Evolutionary conservation across 202 grass and related monocot genomes (phyloP), one percentile per base, ranked within the genome.

Genomic region (Panicum hallii): DNA sequence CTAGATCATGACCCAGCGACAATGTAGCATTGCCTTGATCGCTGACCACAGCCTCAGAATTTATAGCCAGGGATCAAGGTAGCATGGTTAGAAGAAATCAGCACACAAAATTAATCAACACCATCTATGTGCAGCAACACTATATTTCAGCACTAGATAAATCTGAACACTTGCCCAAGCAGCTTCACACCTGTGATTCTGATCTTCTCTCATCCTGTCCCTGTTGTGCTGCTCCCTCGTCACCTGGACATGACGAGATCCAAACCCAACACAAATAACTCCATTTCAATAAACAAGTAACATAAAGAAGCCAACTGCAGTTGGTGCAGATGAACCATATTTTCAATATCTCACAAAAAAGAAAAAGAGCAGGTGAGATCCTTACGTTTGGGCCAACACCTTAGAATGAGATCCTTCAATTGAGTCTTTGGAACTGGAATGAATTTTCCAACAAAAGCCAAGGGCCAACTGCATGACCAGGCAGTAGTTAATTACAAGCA

Each of bases 371-470:
- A 52, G 15, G 70, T 86, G 79, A 84, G 56, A 79, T 84, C 80
- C 53, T 79, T 92, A 56, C 30, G 5, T 83, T 83, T 87, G 17
- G 60, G n/a, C 45, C 38, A 87, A 75, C 90, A 91, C 61, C 67
- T 46, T n/a, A 32, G 0, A 74, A 96, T 83, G 15, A 82, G 43
- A 41, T 91, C 70, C n/a, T 63, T 87, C 75, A 99, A 83, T 72
- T 83, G 68, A 77, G 72, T 94, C 71, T 78, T 46, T 6, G 97
- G 97, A 83, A 99, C 93, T 44, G 93, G 93, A 82, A 99, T 84
- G 49, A 99, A 87, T 45, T 99, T 99, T 72, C 93, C 97, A 67
- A 92, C 63, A 74, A 94, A 57, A 82, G 97, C 93, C 85, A 99
- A 86, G 64, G 97, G 97, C 97, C 93, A 99, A 83, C 97, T 99